These are phyloP conservation scores for Ziziphus jujuba DNA, from an alignment of 306 rosid genomes.

Conservation along the genomic window DNA sequence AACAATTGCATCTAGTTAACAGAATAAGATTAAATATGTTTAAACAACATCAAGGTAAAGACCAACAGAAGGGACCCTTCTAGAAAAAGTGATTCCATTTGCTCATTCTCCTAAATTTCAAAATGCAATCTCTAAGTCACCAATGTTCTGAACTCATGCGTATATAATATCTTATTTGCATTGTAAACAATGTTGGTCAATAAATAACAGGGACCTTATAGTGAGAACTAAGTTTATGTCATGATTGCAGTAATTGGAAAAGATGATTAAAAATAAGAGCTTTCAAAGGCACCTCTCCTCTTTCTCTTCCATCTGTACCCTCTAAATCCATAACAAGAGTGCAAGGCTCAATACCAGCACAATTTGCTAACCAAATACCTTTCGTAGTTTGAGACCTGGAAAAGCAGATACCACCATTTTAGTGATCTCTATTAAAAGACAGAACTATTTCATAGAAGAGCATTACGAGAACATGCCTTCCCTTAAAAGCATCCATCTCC, in stretches of 20 bases:
- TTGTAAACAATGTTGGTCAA: not conserved
- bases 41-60: not conserved
- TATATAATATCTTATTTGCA: too few relatives aligned
- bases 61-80: too few relatives aligned
- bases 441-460: constrained; percentile 12
- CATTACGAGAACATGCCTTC: constrained; percentile 61
- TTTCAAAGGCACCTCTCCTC: constrained; percentile 84
- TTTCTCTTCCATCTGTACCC: constrained; percentile 99
- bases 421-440: constrained; percentile 1
- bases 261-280: constrained; percentile 9
- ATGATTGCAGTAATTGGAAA: constrained; percentile 8
- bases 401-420: constrained; percentile 27
- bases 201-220: not conserved
- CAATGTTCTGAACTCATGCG: not conserved
- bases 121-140: not conserved
- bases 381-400: constrained; percentile 98
- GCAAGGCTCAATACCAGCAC: constrained; percentile 89
- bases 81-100: too few relatives aligned
- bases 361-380: constrained; percentile 96
- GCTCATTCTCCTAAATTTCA: not conserved
- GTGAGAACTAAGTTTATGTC: constrained; percentile 9
- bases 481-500: constrained; percentile 98
- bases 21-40: not conserved
- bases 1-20: too few relatives aligned
- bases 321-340: constrained; percentile 98